These are phyloP conservation scores for Penicillium sclerotigenum DNA, from an alignment of 2,329 filamentous ascomycete species.

Conservation along the genomic window DNA sequence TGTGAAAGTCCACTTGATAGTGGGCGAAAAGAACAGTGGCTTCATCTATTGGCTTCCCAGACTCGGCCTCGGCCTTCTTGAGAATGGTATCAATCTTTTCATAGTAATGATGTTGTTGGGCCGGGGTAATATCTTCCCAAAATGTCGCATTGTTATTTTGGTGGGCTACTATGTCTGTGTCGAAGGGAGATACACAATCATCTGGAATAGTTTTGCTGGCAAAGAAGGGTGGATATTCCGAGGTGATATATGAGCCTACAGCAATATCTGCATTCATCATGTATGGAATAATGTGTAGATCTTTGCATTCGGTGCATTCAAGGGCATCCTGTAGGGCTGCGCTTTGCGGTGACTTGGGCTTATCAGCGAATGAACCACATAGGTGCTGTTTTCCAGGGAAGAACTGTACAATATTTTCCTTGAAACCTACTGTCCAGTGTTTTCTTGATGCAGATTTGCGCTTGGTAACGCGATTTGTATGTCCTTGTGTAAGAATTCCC, in stretches of 20 bases:
- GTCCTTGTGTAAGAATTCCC: neutral
- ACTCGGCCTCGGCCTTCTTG: neutral
- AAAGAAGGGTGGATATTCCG: constrained; percentile 23
- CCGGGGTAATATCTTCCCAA: constrained; percentile 13
- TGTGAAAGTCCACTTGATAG: constrained; percentile 34
- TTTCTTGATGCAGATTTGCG: neutral
- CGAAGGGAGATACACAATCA: constrained; percentile 14
- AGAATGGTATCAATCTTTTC: constrained; percentile 16
- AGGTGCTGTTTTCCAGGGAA: neutral
- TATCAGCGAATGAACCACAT: neutral
- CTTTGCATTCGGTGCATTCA: constrained; percentile 23
- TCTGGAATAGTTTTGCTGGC: constrained; percentile 3
- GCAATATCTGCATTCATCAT: constrained; percentile 18
- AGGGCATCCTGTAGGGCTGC: constrained; percentile 27
- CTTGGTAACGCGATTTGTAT: neutral
- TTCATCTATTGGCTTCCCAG: constrained; percentile 7
- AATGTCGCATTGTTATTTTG: constrained; percentile 3
- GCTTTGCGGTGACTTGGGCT: neutral
- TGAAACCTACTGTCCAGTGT: neutral
- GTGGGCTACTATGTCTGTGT: neutral
- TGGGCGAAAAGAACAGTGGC: constrained; percentile 23
- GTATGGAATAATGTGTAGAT: constrained; percentile 13
- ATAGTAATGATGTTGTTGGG: constrained; percentile 20
- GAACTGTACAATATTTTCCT: neutral
- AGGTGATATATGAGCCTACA: constrained; percentile 15